phyloP scores from a whole-genome alignment of 495 filamentous ascomycete genomes.

The Hypoxylon intermedium region DNA sequence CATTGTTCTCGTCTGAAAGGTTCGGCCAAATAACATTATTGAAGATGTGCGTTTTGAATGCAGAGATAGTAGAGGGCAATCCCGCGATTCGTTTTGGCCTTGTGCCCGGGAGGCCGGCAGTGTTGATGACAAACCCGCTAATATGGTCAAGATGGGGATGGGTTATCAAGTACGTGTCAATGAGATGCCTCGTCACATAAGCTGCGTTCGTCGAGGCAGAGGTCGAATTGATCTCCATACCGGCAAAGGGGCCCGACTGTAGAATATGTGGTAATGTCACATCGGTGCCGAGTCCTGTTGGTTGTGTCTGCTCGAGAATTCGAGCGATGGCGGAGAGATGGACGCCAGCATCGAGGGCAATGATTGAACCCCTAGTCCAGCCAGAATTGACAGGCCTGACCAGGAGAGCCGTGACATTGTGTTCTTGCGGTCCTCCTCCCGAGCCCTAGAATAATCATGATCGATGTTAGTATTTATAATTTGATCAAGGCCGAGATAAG shows the following conservation, averaged over 20 bases:
- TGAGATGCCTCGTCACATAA: slow-evolving; percentile 75
- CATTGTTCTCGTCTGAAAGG: slow-evolving; percentile 92
- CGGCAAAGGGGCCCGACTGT: slow-evolving; percentile 70
- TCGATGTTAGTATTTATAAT: slow-evolving; percentile 36
- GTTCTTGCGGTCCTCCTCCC: slow-evolving; percentile 88
- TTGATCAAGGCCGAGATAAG: not conserved
- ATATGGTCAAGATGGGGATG: slow-evolving; percentile 96
- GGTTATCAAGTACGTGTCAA: slow-evolving; percentile 89
- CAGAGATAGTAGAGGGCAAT: slow-evolving; percentile 81
- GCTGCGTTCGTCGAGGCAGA: slow-evolving; percentile 77
- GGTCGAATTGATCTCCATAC: slow-evolving; percentile 67
- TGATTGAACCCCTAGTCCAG: slow-evolving; percentile 79
- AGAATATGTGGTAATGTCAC: slow-evolving; percentile 46
- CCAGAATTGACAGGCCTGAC: slow-evolving; percentile 78
- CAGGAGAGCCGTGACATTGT: slow-evolving; percentile 86
- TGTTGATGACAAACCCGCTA: slow-evolving; percentile 89
- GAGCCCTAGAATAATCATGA: slow-evolving; percentile 68
- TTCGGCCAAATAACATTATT: slow-evolving; percentile 99
- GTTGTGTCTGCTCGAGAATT: slow-evolving; percentile 64
- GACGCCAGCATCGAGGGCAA: slow-evolving; percentile 92
- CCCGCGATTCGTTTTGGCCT: slow-evolving; percentile 84
- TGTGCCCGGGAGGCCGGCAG: slow-evolving; percentile 75
- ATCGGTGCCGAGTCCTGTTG: slow-evolving; percentile 52
- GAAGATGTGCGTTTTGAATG: slow-evolving; percentile 92
- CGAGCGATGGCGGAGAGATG: slow-evolving; percentile 83